Evolutionary conservation across 2,329 filamentous ascomycete species (phyloP).

Genomic region (Harringtonia aguacate): DNA sequence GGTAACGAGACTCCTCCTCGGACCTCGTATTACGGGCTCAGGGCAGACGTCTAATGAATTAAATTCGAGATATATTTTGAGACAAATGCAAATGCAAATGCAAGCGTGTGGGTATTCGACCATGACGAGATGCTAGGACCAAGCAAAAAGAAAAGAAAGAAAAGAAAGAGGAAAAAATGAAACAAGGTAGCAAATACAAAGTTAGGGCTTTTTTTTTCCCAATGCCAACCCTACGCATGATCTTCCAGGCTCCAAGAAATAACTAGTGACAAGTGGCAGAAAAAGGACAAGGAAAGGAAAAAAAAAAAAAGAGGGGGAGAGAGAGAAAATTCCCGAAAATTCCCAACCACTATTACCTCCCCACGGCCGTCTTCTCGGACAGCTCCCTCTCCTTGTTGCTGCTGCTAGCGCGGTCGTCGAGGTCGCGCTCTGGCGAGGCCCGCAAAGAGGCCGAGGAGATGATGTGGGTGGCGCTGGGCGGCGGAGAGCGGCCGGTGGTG

Average conservation of each 20-base stretch:
- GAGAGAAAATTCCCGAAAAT: not conserved
- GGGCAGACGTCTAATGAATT: too few species aligned
- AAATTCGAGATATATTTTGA: not conserved
- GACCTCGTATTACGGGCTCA: too few species aligned
- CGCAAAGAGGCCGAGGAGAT: not conserved
- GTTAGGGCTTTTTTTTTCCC: too few species aligned
- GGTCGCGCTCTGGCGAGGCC: not conserved
- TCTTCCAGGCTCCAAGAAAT: too few species aligned
- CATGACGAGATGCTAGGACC: not conserved
- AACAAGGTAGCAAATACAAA: too few species aligned
- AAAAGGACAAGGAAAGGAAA: not conserved
- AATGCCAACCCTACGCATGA: too few species aligned
- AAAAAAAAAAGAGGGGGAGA: not conserved
- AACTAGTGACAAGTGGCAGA: not conserved
- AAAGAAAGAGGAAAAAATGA: not conserved
- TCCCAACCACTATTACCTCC: not conserved
- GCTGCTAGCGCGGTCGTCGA: not conserved
- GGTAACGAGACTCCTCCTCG: too few species aligned
- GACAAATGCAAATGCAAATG: not conserved
- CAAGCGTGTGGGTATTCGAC: constrained; percentile 5
- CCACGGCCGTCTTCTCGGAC: not conserved
- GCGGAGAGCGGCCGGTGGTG: not conserved
- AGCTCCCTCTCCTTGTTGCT: constrained; percentile 5
- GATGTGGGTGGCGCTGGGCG: not conserved
- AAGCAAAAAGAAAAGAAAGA: not conserved